Conservation (phyloP, 352 stramenopile genomes). For the Phytophthora idaei region DNA sequence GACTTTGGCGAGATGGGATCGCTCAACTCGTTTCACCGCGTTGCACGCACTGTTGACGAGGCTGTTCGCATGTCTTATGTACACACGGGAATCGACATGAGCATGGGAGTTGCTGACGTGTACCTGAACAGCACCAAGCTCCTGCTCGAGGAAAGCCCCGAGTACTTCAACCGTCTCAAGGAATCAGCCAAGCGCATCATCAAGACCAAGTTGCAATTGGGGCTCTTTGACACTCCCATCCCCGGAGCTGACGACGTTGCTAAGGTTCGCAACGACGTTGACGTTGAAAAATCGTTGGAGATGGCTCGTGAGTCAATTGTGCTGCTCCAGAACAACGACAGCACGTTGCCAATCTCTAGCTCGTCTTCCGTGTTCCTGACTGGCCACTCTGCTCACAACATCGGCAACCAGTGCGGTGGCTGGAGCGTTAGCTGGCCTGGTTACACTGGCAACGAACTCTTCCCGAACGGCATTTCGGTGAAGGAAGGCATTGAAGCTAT, state of each 20-base stretch:
- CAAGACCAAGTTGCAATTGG: constrained; percentile 64
- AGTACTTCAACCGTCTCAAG: constrained; percentile 51
- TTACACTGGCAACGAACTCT: constrained; percentile 48
- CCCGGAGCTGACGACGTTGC: constrained; percentile 44
- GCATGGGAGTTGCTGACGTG: constrained; percentile 61
- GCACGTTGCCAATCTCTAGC: constrained; percentile 45
- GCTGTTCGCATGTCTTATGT: constrained; percentile 63
- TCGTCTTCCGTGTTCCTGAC: constrained; percentile 38
- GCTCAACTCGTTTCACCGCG: constrained; percentile 52
- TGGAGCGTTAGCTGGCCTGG: constrained; percentile 69
- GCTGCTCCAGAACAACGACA: constrained; percentile 79
- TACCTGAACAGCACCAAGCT: constrained; percentile 51
- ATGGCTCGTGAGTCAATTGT: constrained; percentile 78
- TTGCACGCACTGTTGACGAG: constrained; percentile 41
- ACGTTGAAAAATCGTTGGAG: constrained; percentile 53
- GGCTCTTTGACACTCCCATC: constrained; percentile 62
- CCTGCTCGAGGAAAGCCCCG: constrained; percentile 41
- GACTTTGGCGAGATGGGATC: constrained; percentile 92
- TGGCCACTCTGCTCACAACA: constrained; percentile 31
- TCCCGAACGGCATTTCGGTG: constrained; percentile 57
- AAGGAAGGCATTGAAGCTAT: constrained; percentile 52
- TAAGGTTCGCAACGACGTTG: constrained; percentile 46
- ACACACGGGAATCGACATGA: constrained; percentile 88
- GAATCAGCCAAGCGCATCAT: constrained; percentile 64
- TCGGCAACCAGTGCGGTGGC: constrained; percentile 42